Evolutionary conservation across 352 stramenopile genomes (phyloP).

Genomic region (Globisporangium recalcitrans): DNA sequence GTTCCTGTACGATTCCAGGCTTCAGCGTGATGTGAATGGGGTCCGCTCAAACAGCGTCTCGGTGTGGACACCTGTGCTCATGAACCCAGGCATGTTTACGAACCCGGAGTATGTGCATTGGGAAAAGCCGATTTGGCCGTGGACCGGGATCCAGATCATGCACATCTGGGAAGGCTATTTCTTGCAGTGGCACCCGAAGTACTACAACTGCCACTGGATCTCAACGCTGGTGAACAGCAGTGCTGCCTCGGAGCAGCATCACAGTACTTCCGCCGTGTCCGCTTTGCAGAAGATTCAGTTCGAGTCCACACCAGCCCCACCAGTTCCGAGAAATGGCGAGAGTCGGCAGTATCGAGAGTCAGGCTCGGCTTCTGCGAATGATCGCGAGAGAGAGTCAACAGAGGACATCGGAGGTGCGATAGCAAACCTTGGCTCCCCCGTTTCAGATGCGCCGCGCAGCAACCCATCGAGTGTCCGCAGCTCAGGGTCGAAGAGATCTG

Average conservation of each 20-base stretch:
- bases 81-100: slow-evolving; percentile 36
- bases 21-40: slow-evolving; percentile 63
- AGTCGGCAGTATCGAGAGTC: background rate
- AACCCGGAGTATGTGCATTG: slow-evolving; percentile 47
- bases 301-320: background rate
- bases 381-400: slow-evolving; percentile 6
- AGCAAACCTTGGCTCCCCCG: background rate
- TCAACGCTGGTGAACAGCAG: slow-evolving; percentile 37
- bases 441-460: slow-evolving; percentile 8
- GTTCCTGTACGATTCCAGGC: slow-evolving; percentile 72
- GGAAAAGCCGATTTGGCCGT: slow-evolving; percentile 70
- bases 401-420: background rate
- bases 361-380: background rate
- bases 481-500: slow-evolving; percentile 3
- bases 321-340: background rate
- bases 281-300: slow-evolving; percentile 13
- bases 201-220: slow-evolving; percentile 71
- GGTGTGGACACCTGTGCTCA: slow-evolving; percentile 75
- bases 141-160: slow-evolving; percentile 76
- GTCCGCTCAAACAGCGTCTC: slow-evolving; percentile 54
- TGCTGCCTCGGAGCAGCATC: slow-evolving; percentile 9
- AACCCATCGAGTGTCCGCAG: slow-evolving; percentile 13
- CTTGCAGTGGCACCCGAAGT: slow-evolving; percentile 84
- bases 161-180: slow-evolving; percentile 80
- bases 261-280: background rate